These are phyloP conservation scores for Vitellaria paradoxa DNA, from an alignment of 179 eudicot species.

Conservation along the genomic window DNA sequence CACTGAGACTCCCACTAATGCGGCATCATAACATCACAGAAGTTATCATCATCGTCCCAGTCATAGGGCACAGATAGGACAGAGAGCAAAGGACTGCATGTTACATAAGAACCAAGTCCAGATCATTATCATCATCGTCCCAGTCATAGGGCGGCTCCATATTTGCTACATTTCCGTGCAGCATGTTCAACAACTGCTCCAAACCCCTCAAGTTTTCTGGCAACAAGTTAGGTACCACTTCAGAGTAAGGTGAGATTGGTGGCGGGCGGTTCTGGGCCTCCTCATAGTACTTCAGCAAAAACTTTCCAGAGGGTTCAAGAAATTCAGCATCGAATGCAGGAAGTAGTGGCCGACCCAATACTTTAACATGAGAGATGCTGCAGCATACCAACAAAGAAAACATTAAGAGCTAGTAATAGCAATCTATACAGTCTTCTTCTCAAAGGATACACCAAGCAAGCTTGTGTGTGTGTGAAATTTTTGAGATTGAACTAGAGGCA, in stretches of 20 bases:
- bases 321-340: constrained; percentile 58
- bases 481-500: neutral
- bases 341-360: constrained; percentile 47
- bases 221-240: constrained; percentile 27
- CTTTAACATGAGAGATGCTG: constrained; percentile 75
- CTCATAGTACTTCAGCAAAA: constrained; percentile 43
- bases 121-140: constrained; percentile 34
- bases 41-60: constrained; percentile 34
- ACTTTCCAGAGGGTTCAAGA: constrained; percentile 48
- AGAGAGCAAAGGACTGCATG: neutral
- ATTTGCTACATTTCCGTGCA: constrained; percentile 37
- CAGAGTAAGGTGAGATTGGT: constrained; percentile 3
- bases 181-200: constrained; percentile 46
- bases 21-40: neutral
- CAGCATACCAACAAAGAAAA: neutral
- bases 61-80: too few relatives aligned
- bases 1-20: too few relatives aligned
- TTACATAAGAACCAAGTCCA: constrained; percentile 9
- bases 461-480: neutral
- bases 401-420: neutral
- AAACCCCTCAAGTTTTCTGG: constrained; percentile 34
- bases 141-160: constrained; percentile 28
- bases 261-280: constrained; percentile 25
- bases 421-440: neutral
- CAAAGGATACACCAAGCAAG: neutral